Evolutionary conservation across 106 monocot genomes (phyloP).

Genomic region (Posidonia australis): DNA sequence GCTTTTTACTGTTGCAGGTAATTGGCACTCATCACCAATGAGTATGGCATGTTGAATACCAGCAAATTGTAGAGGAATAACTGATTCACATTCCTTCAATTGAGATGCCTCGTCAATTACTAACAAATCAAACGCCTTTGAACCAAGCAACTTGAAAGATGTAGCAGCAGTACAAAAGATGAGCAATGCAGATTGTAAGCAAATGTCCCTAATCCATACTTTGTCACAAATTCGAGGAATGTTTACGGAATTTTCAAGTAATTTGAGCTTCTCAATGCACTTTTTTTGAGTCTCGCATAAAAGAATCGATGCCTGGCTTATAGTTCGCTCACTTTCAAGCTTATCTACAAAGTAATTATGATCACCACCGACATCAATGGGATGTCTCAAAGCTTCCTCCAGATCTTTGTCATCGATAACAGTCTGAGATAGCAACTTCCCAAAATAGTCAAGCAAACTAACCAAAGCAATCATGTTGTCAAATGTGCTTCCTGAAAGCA

Average conservation of each 20-base stretch:
- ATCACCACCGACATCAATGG: not conserved
- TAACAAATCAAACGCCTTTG: slow-evolving; percentile 30
- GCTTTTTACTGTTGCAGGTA: slow-evolving; percentile 65
- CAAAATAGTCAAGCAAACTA: slow-evolving; percentile 14
- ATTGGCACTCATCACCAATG: slow-evolving; percentile 61
- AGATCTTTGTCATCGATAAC: slow-evolving; percentile 2
- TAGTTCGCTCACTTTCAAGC: not conserved
- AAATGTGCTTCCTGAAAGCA: slow-evolving; percentile 6
- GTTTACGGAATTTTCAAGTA: slow-evolving; percentile 12
- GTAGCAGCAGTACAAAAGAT: slow-evolving; percentile 45
- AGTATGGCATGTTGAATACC: slow-evolving; percentile 39
- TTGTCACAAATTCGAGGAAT: slow-evolving; percentile 14
- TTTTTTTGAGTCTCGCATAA: slow-evolving; percentile 6
- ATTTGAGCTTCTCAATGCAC: slow-evolving; percentile 10
- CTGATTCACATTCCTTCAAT: slow-evolving; percentile 62
- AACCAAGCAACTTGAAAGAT: slow-evolving; percentile 33
- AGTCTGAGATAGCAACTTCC: not conserved
- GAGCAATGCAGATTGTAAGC: slow-evolving; percentile 23
- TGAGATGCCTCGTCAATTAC: slow-evolving; percentile 70
- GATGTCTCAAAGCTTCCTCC: slow-evolving; percentile 14
- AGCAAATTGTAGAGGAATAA: slow-evolving; percentile 36
- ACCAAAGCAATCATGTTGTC: slow-evolving; percentile 15
- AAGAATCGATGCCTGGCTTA: not conserved
- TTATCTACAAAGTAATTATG: not conserved
- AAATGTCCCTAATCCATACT: slow-evolving; percentile 15